Evolutionary conservation across 2,329 filamentous ascomycete genomes (phyloP), one percentile per base, ranked within the genome.

Genomic region (Phoma herbarum): DNA sequence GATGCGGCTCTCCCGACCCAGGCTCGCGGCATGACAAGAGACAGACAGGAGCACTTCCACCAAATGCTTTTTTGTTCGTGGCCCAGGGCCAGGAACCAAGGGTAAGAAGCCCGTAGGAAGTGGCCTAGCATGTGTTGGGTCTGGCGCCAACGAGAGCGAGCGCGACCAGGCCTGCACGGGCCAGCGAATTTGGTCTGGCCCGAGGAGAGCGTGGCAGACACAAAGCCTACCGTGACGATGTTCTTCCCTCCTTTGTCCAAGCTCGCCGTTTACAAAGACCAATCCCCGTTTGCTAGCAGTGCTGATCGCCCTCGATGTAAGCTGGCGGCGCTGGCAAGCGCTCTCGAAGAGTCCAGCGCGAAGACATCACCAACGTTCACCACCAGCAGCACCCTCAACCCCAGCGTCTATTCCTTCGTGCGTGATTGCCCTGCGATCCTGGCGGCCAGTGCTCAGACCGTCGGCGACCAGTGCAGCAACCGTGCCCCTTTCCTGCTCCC

Each of bases 1-100:
- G 35, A 69, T 74, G 72, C 73, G 74, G 71, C 71, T 73, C 67
- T 69, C 65, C 66, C 69, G 71, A 73, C 69, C 72, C 71, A 66
- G 60, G 49, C 53, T 69, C 64, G 65, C 67, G 73, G 73, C 69
- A 71, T 68, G 63, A 69, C 62, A 64, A 68, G 63, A 70, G 65
- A 70, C 65, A 57, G 64, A 66, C 59, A 63, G 60, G 58, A 59
- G 45, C 61, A 51, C 50, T 29, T 39, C 35, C 35, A 20, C 35
- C 35, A 39, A 20, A 39, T 54, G 63, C 62, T 63, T 74, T 74
- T 73, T 66, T 66, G 68, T 70, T 70, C 66, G 28, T 37, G 45
- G 23, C 26, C 54, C 45, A 54, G 56, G 45, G 39, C 66, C 70
- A 72, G 66, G 69, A 69, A 72, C 72, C 73, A 73, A 73, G 73